Conservation (phyloP, 257 asterid species). For the Paulownia fortunei region DNA sequence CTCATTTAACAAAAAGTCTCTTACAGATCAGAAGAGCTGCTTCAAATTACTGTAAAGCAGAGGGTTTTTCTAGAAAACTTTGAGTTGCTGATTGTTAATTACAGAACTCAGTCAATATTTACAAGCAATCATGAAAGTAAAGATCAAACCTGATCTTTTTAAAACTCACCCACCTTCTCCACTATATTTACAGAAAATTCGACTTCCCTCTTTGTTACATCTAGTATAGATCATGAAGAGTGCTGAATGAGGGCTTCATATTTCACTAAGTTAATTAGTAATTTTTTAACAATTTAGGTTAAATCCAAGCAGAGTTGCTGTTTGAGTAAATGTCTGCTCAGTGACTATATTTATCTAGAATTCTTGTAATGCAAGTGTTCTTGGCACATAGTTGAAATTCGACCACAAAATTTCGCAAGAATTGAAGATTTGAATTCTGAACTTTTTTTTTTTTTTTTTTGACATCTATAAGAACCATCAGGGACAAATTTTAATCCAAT, state of each 20-base stretch:
- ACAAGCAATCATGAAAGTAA: neutral
- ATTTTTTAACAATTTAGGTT: neutral
- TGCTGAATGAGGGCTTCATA: neutral
- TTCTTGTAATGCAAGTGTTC: no score
- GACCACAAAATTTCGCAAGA: neutral
- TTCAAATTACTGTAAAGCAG: neutral
- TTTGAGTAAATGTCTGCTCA: neutral
- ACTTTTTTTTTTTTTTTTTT: no score
- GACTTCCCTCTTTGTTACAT: neutral
- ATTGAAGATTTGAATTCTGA: neutral
- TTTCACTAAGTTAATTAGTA: neutral
- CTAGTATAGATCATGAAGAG: neutral
- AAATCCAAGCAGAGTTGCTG: neutral
- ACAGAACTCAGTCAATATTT: no score
- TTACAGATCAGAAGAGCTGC: no score
- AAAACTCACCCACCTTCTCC: neutral
- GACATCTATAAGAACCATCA: neutral
- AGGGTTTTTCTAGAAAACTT: neutral
- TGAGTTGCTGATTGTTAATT: neutral
- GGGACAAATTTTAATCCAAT: neutral
- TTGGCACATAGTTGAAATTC: no score
- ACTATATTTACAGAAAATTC: neutral
- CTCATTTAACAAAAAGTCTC: neutral
- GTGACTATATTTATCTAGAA: no score
- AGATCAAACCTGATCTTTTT: neutral